phyloP scores from a whole-genome alignment of 495 filamentous ascomycete species.

The Aspergillus olivimuriae region DNA sequence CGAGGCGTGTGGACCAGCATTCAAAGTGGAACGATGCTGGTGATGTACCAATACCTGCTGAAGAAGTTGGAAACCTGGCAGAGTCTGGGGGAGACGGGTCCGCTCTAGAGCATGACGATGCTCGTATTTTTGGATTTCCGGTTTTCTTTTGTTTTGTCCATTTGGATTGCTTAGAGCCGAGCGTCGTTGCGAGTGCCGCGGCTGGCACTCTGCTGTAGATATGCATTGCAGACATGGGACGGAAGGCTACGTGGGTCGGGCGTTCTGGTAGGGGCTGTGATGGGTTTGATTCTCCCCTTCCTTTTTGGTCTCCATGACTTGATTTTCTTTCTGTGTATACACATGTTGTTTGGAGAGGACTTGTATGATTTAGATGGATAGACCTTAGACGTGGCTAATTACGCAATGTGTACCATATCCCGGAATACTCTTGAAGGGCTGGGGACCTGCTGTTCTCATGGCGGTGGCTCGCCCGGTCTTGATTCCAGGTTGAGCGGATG shows the following conservation, averaged over 20 bases:
- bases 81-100: constrained; percentile 17
- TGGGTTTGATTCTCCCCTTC: background rate
- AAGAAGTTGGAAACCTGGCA: constrained; percentile 59
- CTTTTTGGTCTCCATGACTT: background rate
- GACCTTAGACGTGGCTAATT: constrained; percentile 9
- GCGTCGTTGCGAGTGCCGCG: too few species aligned
- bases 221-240: constrained; percentile 6
- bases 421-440: too few species aligned
- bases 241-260: constrained; percentile 20
- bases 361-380: constrained; percentile 9
- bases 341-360: constrained; percentile 1
- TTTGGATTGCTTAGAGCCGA: too few species aligned
- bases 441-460: too few species aligned
- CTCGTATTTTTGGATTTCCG: too few species aligned
- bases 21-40: constrained; percentile 94
- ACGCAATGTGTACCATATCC: constrained; percentile 1
- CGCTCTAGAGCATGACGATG: constrained; percentile 19
- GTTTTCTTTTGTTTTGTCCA: too few species aligned
- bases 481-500: too few species aligned
- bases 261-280: constrained; percentile 21
- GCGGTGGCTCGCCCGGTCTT: too few species aligned
- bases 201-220: too few species aligned
- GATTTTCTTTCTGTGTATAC: background rate
- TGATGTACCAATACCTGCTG: constrained; percentile 86
- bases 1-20: constrained; percentile 96